Evolutionary conservation across 2,329 filamentous ascomycete species (phyloP).

Genomic region (Claviceps fusiformis): DNA sequence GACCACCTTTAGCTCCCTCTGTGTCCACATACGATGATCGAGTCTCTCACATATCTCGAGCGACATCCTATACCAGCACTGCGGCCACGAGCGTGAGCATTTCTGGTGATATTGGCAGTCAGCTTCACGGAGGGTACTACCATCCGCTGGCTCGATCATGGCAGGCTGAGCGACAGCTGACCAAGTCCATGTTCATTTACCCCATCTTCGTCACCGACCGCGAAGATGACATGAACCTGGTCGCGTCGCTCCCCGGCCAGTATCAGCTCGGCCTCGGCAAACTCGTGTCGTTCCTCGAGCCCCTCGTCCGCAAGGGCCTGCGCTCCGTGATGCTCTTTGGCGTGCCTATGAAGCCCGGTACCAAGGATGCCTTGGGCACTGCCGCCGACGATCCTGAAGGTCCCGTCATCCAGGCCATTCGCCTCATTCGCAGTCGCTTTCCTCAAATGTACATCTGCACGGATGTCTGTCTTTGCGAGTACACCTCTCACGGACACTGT

Average conservation of each 20-base stretch:
- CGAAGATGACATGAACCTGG: constrained; percentile 79
- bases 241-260: constrained; percentile 85
- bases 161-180: constrained; percentile 75
- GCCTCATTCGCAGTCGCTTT: constrained; percentile 70
- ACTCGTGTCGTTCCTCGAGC: constrained; percentile 69
- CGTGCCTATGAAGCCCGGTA: constrained; percentile 66
- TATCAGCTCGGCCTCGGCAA: constrained; percentile 78
- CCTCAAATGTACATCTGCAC: constrained; percentile 82
- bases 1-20: constrained; percentile 30
- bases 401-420: constrained; percentile 79
- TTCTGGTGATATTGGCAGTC: constrained; percentile 63
- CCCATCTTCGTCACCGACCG: constrained; percentile 92
- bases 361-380: constrained; percentile 85
- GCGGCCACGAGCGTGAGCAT: constrained; percentile 57
- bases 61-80: constrained; percentile 54
- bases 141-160: constrained; percentile 67
- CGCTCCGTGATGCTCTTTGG: constrained; percentile 92
- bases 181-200: constrained; percentile 98
- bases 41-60: constrained; percentile 46
- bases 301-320: constrained; percentile 79
- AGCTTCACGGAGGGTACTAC: constrained; percentile 71
- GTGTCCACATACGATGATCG: constrained; percentile 46
- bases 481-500: constrained; percentile 95
- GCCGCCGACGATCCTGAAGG: constrained; percentile 86
- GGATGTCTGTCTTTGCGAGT: constrained; percentile 96